phyloP scores from a whole-genome alignment of 1,284 basidiomycete genomes.

The Tilletia horrida region DNA sequence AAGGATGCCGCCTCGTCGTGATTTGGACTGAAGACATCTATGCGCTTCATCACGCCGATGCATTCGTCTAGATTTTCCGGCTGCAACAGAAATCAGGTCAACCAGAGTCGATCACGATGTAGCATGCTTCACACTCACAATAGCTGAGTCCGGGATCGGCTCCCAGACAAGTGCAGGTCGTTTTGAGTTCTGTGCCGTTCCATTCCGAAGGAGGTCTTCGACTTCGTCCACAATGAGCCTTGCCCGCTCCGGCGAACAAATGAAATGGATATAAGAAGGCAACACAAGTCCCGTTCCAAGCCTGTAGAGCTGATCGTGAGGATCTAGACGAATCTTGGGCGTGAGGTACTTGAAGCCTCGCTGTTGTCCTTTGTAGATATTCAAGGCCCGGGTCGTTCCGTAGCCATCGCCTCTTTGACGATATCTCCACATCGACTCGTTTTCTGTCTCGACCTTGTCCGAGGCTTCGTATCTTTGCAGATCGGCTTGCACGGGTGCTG shows the following conservation, averaged over 20 bases:
- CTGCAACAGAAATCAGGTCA: neutral
- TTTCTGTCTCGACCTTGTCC: constrained; percentile 47
- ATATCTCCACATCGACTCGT: constrained; percentile 68
- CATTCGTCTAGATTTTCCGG: constrained; percentile 73
- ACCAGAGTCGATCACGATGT: neutral
- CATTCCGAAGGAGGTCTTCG: constrained; percentile 55
- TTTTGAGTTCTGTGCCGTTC: constrained; percentile 58
- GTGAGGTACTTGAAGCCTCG: constrained; percentile 77
- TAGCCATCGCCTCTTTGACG: constrained; percentile 60
- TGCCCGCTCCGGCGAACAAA: constrained; percentile 76
- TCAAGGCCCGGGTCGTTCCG: constrained; percentile 69
- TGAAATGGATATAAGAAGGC: constrained; percentile 73
- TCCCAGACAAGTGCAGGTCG: constrained; percentile 71
- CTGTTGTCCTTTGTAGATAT: constrained; percentile 70
- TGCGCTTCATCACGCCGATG: constrained; percentile 62
- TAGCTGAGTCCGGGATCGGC: constrained; percentile 68
- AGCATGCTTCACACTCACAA: constrained; percentile 64
- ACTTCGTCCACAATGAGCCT: constrained; percentile 67
- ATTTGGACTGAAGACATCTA: constrained; percentile 64
- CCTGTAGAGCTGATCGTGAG: constrained; percentile 63
- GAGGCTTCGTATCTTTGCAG: constrained; percentile 65
- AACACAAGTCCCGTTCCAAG: constrained; percentile 31
- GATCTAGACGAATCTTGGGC: constrained; percentile 69
- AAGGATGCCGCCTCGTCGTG: constrained; percentile 58
- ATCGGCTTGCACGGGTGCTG: constrained; percentile 61